Percentiles rank a stretch among this genome's conserved stretches.
Conservation (phyloP, 805 yeast genomes). For the Starmerella bombicola region DNA sequence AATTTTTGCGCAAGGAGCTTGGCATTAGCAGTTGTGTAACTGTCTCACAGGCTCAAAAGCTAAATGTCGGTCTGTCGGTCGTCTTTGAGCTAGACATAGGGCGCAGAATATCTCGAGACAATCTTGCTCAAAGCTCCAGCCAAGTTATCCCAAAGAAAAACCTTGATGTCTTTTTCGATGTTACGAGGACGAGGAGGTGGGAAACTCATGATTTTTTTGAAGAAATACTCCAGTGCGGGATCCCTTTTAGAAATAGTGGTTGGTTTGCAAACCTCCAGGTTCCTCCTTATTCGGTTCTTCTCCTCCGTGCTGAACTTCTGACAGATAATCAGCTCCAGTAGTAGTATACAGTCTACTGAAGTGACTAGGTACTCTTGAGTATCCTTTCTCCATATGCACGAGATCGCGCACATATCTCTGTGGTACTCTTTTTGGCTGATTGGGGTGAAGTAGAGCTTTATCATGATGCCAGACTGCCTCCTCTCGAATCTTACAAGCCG, state of each 20-base stretch:
- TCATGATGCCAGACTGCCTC: constrained; percentile 24
- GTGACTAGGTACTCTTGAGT: constrained; percentile 42
- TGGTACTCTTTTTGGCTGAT: constrained; percentile 31
- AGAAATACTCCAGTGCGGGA: constrained; percentile 30
- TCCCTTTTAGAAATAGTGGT: constrained; percentile 43
- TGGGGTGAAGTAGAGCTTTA: constrained; percentile 28
- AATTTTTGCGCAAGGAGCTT: too few relatives aligned
- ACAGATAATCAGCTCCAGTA: constrained; percentile 45
- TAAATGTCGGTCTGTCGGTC: too few relatives aligned
- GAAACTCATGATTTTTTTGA: constrained; percentile 45
- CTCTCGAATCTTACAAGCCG: constrained; percentile 39
- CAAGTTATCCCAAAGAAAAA: constrained; percentile 46
- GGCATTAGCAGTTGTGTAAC: too few relatives aligned
- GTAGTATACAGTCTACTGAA: constrained; percentile 48
- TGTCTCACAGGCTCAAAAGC: too few relatives aligned
- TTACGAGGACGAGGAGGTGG: constrained; percentile 54
- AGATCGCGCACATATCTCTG: constrained; percentile 36
- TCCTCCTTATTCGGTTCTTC: constrained; percentile 55
- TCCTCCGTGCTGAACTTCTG: constrained; percentile 52
- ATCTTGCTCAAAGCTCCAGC: constrained; percentile 45
- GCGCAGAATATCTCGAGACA: constrained; percentile 41
- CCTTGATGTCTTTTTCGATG: constrained; percentile 59
- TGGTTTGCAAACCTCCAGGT: constrained; percentile 52
- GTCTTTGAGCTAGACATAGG: too few relatives aligned
- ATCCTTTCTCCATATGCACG: constrained; percentile 49